phyloP scores from a whole-genome alignment of 2,329 filamentous ascomycete genomes.

The Paecilomyces sp. region DNA sequence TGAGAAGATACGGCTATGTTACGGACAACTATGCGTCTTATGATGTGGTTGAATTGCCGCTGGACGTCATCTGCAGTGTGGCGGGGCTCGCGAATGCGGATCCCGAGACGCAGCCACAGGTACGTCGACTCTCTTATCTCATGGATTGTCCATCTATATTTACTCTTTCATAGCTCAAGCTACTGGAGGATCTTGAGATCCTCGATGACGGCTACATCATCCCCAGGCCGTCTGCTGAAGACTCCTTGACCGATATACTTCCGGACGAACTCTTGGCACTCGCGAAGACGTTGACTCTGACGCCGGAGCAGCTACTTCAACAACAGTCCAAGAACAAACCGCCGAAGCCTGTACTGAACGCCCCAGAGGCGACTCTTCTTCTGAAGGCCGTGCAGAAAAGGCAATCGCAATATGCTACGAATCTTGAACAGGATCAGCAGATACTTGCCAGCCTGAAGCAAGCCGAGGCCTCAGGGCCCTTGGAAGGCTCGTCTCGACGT shows the following conservation, averaged over 20 bases:
- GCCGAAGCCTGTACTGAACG: conserved; percentile 24
- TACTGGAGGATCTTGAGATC: conserved; percentile 57
- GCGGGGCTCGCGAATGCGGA: conserved; percentile 24
- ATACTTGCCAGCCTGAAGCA: conserved; percentile 28
- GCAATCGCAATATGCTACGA: conserved; percentile 45
- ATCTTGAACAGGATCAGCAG: conserved; percentile 44
- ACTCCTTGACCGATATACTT: conserved; percentile 25
- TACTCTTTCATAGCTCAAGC: conserved; percentile 27
- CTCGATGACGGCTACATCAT: conserved; percentile 70
- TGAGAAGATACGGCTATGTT: conserved; percentile 83
- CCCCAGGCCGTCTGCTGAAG: conserved; percentile 19
- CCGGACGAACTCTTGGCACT: conserved; percentile 33
- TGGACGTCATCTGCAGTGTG: conserved; percentile 47
- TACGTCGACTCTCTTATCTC: conserved; percentile 6
- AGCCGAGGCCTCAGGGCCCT: conserved; percentile 19
- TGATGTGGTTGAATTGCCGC: conserved; percentile 74
- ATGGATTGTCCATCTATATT: background rate
- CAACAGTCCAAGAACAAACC: conserved; percentile 27
- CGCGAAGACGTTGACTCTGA: conserved; percentile 25
- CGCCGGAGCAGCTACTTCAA: conserved; percentile 25
- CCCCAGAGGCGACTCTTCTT: conserved; percentile 25
- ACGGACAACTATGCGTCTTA: conserved; percentile 68
- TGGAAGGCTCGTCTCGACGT: conserved; percentile 28
- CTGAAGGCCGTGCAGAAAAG: conserved; percentile 25
- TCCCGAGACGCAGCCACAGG: conserved; percentile 23